Conservation (phyloP, 345 rosid genomes). For the Noccaea bulbosa region DNA sequence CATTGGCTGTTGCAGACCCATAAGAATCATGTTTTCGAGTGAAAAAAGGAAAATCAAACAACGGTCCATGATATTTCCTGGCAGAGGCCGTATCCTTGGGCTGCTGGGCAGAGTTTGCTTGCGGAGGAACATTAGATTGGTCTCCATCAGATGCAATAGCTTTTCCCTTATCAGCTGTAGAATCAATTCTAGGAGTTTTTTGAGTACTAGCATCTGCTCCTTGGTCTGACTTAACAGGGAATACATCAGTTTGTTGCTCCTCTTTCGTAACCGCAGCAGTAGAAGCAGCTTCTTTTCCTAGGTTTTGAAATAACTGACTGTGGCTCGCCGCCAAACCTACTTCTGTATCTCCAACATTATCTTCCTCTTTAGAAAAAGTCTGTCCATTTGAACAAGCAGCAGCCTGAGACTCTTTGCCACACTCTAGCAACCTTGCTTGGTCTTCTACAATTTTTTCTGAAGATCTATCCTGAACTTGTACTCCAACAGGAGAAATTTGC, state of each 20-base stretch:
- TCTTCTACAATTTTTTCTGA: conserved; percentile 64
- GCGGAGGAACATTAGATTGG: conserved; percentile 73
- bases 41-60: conserved; percentile 97
- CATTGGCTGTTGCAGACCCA: conserved; percentile 74
- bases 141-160: conserved; percentile 69
- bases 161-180: conserved; percentile 73
- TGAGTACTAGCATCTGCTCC: conserved; percentile 64
- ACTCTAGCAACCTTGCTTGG: conserved; percentile 59
- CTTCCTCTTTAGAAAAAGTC: conserved; percentile 62
- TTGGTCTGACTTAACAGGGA: conserved; percentile 71
- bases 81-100: conserved; percentile 77
- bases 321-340: conserved; percentile 53
- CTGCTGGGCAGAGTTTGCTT: conserved; percentile 62
- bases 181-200: conserved; percentile 65
- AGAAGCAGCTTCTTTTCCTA: conserved; percentile 59
- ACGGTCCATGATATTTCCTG: conserved; percentile 96
- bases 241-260: conserved; percentile 67
- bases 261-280: conserved; percentile 58
- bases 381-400: conserved; percentile 54
- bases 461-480: conserved; percentile 63
- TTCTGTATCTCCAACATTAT: conserved; percentile 63
- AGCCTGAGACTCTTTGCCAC: conserved; percentile 58
- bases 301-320: conserved; percentile 49
- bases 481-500: conserved; percentile 55
- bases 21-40: conserved; percentile 92